These are phyloP conservation scores for Penicillium sp. DNA, from an alignment of 2,329 filamentous ascomycete species.

Conservation along the genomic window DNA sequence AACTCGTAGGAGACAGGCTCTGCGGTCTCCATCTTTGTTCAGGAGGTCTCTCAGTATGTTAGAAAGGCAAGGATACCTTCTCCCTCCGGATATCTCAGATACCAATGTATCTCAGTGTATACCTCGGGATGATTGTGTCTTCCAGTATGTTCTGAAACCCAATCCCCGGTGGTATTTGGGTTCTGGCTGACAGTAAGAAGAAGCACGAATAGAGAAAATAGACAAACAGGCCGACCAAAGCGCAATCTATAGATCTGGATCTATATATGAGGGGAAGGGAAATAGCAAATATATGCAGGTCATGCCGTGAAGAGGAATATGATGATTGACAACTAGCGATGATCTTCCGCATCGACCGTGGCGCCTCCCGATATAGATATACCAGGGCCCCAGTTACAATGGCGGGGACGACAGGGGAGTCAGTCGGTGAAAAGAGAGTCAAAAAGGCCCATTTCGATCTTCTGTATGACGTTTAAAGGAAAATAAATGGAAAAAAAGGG, in stretches of 20 bases:
- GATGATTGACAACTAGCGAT: slow-evolving; percentile 21
- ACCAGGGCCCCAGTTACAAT: slow-evolving; percentile 24
- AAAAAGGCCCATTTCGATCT: neutral
- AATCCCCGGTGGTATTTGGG: slow-evolving; percentile 3
- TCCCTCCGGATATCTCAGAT: neutral
- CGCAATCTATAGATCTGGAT: slow-evolving; percentile 13
- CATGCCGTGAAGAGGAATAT: slow-evolving; percentile 10
- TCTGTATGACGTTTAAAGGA: slow-evolving; percentile 8
- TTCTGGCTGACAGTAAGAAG: slow-evolving; percentile 7
- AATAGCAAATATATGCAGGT: slow-evolving; percentile 16
- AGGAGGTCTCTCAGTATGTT: neutral
- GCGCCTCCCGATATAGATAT: slow-evolving; percentile 15
- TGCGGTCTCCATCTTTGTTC: slow-evolving; percentile 37
- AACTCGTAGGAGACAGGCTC: slow-evolving; percentile 44
- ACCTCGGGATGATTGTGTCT: neutral
- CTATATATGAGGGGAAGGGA: slow-evolving; percentile 8
- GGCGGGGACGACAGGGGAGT: slow-evolving; percentile 9
- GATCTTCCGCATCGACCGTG: slow-evolving; percentile 23
- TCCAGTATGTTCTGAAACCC: neutral
- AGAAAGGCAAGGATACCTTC: slow-evolving; percentile 1
- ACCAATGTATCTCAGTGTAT: slow-evolving; percentile 7
- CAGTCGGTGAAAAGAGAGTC: slow-evolving; percentile 7
- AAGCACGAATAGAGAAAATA: slow-evolving; percentile 11
- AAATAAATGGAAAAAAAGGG: neutral
- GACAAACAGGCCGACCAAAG: slow-evolving; percentile 12